A percentile compares a stretch with the other conserved stretches of the same genome.
These are phyloP conservation scores for Hymenoscyphus albidus DNA, from an alignment of 2,329 filamentous ascomycete genomes.

Conservation along the genomic window DNA sequence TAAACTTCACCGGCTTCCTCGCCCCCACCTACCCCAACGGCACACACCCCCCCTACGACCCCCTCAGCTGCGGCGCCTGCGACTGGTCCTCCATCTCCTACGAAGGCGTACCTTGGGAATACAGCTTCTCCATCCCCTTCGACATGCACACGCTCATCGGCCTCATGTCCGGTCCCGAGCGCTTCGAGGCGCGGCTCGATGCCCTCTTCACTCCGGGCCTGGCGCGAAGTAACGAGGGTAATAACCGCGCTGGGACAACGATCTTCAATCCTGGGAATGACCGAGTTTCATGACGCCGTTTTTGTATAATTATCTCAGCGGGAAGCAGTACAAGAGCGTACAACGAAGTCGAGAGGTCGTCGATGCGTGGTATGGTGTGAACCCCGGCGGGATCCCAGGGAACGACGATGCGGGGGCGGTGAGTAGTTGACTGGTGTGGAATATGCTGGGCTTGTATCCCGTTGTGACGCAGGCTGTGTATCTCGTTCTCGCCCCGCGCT, in stretches of 20 bases:
- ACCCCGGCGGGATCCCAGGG: constrained; percentile 40
- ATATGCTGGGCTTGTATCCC: constrained; percentile 50
- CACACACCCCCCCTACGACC: constrained; percentile 37
- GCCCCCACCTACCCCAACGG: constrained; percentile 50
- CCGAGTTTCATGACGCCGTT: constrained; percentile 50
- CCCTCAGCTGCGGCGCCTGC: constrained; percentile 47
- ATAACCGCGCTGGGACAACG: constrained; percentile 32
- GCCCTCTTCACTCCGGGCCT: constrained; percentile 45
- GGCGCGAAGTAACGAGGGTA: constrained; percentile 6
- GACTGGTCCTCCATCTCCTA: constrained; percentile 47
- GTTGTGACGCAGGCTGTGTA: constrained; percentile 56
- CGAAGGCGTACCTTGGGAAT: constrained; percentile 2
- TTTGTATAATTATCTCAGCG: constrained; percentile 49
- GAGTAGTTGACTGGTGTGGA: constrained; percentile 34
- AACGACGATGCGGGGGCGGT: constrained; percentile 29
- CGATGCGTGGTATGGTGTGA: constrained; percentile 41
- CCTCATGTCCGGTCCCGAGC: constrained; percentile 47
- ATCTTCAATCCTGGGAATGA: constrained; percentile 51
- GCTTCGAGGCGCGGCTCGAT: constrained; percentile 46
- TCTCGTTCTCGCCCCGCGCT: constrained; percentile 48
- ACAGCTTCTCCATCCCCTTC: constrained; percentile 40
- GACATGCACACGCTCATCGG: constrained; percentile 52
- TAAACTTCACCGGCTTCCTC: constrained; percentile 52
- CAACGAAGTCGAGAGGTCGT: constrained; percentile 37
- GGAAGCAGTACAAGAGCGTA: constrained; percentile 37